Percentiles rank a stretch among this genome's conserved stretches.
These are phyloP conservation scores for Piper betle DNA, from an alignment of 164 flowering plant genomes.

Conservation along the genomic window DNA sequence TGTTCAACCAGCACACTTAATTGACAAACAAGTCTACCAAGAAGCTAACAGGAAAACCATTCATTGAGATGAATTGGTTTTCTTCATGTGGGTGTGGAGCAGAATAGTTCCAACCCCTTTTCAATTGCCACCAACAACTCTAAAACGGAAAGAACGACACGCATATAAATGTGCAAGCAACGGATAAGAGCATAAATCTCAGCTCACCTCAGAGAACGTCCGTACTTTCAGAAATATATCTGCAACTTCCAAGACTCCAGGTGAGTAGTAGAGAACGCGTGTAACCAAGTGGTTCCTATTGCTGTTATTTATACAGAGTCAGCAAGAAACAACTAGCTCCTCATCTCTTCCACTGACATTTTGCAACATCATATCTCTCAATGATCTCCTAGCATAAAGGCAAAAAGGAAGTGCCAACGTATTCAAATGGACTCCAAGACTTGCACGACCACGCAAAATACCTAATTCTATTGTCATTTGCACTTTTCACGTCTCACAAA, in stretches of 20 bases:
- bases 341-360: background rate
- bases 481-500: conserved; percentile 2
- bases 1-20: too few species aligned
- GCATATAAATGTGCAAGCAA: background rate
- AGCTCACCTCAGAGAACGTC: background rate
- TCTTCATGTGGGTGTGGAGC: too few species aligned
- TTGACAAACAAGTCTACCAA: too few species aligned
- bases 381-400: conserved; percentile 1
- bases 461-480: background rate
- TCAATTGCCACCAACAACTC: too few species aligned
- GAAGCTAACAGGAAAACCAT: too few species aligned
- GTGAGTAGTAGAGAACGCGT: background rate
- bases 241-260: background rate
- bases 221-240: background rate
- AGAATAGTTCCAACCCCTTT: too few species aligned
- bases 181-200: background rate
- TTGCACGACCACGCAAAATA: background rate
- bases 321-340: background rate
- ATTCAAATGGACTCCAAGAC: background rate
- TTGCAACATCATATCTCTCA: conserved; percentile 1
- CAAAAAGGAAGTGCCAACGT: background rate
- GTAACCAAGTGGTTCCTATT: background rate
- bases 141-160: too few species aligned
- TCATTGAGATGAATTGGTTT: too few species aligned
- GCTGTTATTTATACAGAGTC: too few species aligned